Evolutionary conservation across 192 early-diverging fungal genomes (phyloP).

Genomic region (Coemansia furcata): DNA sequence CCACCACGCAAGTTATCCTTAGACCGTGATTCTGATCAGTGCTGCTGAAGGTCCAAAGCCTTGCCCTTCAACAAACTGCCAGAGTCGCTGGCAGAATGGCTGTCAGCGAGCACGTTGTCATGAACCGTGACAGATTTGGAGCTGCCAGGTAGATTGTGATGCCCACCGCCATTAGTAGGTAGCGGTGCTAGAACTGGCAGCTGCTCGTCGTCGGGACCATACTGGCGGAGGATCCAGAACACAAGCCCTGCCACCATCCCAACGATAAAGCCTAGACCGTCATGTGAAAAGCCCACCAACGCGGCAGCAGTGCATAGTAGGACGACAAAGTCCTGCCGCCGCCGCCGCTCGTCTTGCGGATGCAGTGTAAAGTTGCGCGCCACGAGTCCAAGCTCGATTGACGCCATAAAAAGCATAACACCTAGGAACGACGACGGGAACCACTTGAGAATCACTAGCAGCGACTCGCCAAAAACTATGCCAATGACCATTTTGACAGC

Average conservation of each 20-base stretch:
- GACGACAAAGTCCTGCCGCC: conserved; percentile 61
- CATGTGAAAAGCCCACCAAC: conserved; percentile 75
- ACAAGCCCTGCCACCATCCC: conserved; percentile 58
- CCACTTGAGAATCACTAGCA: conserved; percentile 64
- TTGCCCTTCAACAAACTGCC: neutral
- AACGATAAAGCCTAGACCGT: conserved; percentile 76
- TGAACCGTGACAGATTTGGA: neutral
- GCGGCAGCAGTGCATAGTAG: conserved; percentile 69
- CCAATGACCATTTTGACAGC: conserved; percentile 73
- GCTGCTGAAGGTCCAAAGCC: neutral
- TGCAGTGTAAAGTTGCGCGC: conserved; percentile 52
- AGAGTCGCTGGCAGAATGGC: neutral
- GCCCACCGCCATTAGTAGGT: neutral
- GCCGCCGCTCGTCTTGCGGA: conserved; percentile 30
- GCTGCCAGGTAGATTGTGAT: conserved; percentile 8
- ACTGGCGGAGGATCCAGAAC: conserved; percentile 42
- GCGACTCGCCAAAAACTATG: conserved; percentile 79
- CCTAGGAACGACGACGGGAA: conserved; percentile 81
- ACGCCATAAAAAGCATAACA: conserved; percentile 84
- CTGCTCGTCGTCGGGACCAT: neutral
- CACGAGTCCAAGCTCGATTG: conserved; percentile 68
- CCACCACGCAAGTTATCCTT: no score
- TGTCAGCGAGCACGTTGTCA: neutral
- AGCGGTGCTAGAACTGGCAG: neutral
- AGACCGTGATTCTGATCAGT: neutral